Conservation (phyloP, 2,329 filamentous ascomycete genomes). For the Colletotrichum sidae region DNA sequence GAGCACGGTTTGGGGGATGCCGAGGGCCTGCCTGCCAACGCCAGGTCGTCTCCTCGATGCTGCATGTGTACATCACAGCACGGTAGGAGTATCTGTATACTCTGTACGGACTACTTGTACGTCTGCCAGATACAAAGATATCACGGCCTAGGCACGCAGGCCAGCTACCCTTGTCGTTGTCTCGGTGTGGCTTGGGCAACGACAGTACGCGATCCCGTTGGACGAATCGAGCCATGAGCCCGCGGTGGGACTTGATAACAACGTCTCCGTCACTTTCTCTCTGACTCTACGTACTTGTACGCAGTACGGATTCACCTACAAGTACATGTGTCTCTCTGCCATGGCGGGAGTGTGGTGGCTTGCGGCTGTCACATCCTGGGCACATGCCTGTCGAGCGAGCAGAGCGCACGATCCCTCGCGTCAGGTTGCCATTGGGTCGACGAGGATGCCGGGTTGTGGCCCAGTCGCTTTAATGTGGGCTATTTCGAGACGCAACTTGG, state of each 20-base stretch:
- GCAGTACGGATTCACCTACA: too few species aligned
- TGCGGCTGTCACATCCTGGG: constrained; percentile 6
- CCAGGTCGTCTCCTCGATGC: neutral
- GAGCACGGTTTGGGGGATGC: constrained; percentile 20
- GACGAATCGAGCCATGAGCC: constrained; percentile 14
- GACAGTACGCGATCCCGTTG: neutral
- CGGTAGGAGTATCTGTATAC: too few species aligned
- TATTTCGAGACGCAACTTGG: constrained; percentile 31
- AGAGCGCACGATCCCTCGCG: constrained; percentile 25
- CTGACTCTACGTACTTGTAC: too few species aligned
- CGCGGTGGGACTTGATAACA: constrained; percentile 10
- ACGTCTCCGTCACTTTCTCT: neutral
- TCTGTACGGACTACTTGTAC: too few species aligned
- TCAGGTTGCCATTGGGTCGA: constrained; percentile 23
- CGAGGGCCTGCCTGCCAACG: constrained; percentile 4
- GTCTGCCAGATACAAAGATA: too few species aligned
- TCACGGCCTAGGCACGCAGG: too few species aligned
- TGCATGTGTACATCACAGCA: neutral
- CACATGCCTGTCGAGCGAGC: constrained; percentile 17
- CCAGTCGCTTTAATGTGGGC: constrained; percentile 29
- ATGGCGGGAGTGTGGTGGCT: constrained; percentile 9
- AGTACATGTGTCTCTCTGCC: too few species aligned
- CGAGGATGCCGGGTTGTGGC: constrained; percentile 9
- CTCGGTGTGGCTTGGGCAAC: constrained; percentile 17
- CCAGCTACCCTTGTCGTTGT: neutral